phyloP scores from a whole-genome alignment of 306 rosid genomes.

The Lathyrus aphaca region DNA sequence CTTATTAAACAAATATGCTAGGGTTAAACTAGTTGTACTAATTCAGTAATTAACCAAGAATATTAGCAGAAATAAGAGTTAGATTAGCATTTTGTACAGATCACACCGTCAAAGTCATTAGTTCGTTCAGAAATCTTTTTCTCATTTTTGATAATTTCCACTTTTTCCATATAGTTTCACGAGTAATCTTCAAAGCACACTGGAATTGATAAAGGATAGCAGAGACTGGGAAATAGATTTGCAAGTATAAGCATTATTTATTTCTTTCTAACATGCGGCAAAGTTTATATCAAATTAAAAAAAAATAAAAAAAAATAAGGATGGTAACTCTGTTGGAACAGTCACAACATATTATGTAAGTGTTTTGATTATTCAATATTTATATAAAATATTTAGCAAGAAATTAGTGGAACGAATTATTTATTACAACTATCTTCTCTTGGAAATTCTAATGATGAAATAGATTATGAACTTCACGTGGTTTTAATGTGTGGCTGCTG shows the following conservation, averaged over 20 bases:
- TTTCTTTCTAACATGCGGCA: not conserved
- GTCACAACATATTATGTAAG: too few species aligned
- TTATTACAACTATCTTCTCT: too few species aligned
- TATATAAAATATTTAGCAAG: too few species aligned
- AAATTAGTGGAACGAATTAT: too few species aligned
- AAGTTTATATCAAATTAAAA: too few species aligned
- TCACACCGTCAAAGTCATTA: not conserved
- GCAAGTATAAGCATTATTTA: not conserved
- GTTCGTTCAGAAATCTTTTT: not conserved
- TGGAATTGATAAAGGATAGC: not conserved
- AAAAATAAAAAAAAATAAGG: too few species aligned
- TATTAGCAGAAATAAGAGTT: not conserved
- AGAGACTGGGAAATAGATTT: not conserved
- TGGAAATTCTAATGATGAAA: too few species aligned
- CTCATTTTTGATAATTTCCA: not conserved
- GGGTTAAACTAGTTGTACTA: not conserved
- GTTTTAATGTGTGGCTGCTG: conserved; percentile 23
- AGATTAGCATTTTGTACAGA: not conserved
- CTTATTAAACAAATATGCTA: not conserved
- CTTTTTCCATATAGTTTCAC: not conserved
- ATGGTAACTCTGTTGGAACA: too few species aligned
- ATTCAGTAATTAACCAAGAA: not conserved
- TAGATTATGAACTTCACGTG: conserved; percentile 9
- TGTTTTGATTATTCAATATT: too few species aligned
- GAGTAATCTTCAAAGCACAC: not conserved